phyloP scores from a whole-genome alignment of 2,329 filamentous ascomycete genomes.

The Epichloe elymi region DNA sequence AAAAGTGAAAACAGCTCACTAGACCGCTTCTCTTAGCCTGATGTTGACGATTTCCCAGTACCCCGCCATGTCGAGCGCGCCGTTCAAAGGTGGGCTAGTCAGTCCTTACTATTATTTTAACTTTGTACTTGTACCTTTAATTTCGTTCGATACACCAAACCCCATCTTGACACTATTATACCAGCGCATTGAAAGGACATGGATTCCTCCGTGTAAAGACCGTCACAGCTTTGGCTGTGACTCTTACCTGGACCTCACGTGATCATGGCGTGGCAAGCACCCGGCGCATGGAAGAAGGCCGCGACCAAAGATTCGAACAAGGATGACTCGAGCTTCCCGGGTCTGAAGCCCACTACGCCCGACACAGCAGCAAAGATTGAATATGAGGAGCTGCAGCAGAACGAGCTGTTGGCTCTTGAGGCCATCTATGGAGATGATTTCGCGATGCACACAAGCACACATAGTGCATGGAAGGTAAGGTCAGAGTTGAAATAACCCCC shows the following conservation, averaged over 20 bases:
- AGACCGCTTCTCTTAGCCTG: too few species aligned
- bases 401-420: conserved; percentile 74
- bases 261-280: conserved; percentile 40
- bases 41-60: background rate
- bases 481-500: background rate
- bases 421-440: conserved; percentile 90
- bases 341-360: conserved; percentile 31
- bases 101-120: background rate
- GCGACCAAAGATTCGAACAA: conserved; percentile 25
- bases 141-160: background rate
- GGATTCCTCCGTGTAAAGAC: conserved; percentile 32
- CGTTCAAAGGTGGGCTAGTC: background rate
- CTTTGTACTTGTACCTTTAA: background rate
- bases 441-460: conserved; percentile 54
- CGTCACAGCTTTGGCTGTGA: conserved; percentile 40
- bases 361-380: conserved; percentile 37
- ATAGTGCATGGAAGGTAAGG: conserved; percentile 73
- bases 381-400: conserved; percentile 74
- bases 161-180: background rate
- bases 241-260: conserved; percentile 22
- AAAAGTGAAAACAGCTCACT: too few species aligned
- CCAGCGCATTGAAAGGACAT: conserved; percentile 17
- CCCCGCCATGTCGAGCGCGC: background rate
- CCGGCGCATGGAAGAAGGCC: conserved; percentile 35
- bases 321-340: conserved; percentile 38